Conservation (phyloP, 352 stramenopile species). For the Pythium biforme region DNA sequence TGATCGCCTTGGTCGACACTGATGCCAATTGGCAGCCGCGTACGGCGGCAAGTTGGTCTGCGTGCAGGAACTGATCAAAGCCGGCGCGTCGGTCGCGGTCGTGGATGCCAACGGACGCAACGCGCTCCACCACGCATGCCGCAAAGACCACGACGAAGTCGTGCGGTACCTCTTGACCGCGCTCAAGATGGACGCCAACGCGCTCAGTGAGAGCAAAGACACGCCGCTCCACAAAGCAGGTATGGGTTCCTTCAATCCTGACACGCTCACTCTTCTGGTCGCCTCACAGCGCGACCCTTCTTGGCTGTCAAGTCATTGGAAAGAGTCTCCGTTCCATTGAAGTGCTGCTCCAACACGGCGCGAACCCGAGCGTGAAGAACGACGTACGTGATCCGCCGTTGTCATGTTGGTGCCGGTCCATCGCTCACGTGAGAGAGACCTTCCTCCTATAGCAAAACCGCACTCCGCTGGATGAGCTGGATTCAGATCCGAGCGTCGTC, state of each 20-base stretch:
- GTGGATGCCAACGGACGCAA: conserved; percentile 63
- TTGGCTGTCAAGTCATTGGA: conserved; percentile 33
- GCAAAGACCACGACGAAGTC: conserved; percentile 66
- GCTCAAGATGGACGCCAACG: conserved; percentile 58
- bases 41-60: conserved; percentile 58
- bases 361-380: conserved; percentile 57
- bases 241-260: conserved; percentile 22
- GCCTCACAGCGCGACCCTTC: too few relatives aligned
- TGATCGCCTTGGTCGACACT: neutral
- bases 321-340: conserved; percentile 59
- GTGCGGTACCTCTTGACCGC: conserved; percentile 51
- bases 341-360: conserved; percentile 58
- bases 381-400: conserved; percentile 34
- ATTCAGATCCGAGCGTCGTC: conserved; percentile 29
- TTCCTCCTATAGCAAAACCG: conserved; percentile 50
- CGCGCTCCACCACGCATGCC: conserved; percentile 72
- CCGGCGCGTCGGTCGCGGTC: conserved; percentile 36
- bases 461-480: conserved; percentile 62
- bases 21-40: conserved; percentile 32
- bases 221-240: conserved; percentile 81
- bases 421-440: neutral
- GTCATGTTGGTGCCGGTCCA: neutral
- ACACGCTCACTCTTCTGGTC: too few relatives aligned
- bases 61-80: conserved; percentile 54
- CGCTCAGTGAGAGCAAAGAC: conserved; percentile 61